Percentiles rank a stretch among this genome's conserved stretches.
phyloP scores from a whole-genome alignment of 805 yeast genomes.

The Starmerella powellii region DNA sequence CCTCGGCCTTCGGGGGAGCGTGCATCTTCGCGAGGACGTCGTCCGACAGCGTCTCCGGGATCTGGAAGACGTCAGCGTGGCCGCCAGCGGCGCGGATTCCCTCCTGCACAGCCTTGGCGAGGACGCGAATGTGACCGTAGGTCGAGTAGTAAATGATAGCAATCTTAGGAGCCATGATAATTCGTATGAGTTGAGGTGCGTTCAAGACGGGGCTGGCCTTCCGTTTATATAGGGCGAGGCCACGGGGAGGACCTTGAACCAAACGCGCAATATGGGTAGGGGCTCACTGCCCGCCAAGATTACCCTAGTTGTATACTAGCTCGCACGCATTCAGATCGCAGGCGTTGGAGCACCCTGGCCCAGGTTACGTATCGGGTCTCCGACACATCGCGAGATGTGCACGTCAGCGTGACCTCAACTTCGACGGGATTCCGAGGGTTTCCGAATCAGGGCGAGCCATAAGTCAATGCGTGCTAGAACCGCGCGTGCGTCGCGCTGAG shows the following conservation, averaged over 20 bases:
- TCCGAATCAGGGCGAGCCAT: too few relatives aligned
- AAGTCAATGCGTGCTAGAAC: too few relatives aligned
- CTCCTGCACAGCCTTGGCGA: conserved; percentile 56
- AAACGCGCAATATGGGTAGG: neutral
- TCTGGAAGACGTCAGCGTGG: conserved; percentile 58
- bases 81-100: conserved; percentile 67
- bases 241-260: neutral
- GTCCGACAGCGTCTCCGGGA: conserved; percentile 61
- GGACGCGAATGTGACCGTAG: conserved; percentile 60
- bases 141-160: conserved; percentile 72
- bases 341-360: too few relatives aligned
- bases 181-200: neutral
- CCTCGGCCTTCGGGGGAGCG: conserved; percentile 41
- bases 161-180: conserved; percentile 36
- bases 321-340: too few relatives aligned
- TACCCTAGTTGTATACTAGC: too few relatives aligned
- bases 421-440: too few relatives aligned
- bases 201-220: neutral
- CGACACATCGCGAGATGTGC: too few relatives aligned
- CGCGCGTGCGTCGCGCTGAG: too few relatives aligned
- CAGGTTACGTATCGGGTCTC: too few relatives aligned
- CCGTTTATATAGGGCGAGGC: neutral
- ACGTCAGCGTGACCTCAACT: too few relatives aligned
- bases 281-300: too few relatives aligned
- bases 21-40: conserved; percentile 51